These are phyloP conservation scores for Stellera chamaejasme DNA, from an alignment of 345 rosid species.

Conservation along the genomic window DNA sequence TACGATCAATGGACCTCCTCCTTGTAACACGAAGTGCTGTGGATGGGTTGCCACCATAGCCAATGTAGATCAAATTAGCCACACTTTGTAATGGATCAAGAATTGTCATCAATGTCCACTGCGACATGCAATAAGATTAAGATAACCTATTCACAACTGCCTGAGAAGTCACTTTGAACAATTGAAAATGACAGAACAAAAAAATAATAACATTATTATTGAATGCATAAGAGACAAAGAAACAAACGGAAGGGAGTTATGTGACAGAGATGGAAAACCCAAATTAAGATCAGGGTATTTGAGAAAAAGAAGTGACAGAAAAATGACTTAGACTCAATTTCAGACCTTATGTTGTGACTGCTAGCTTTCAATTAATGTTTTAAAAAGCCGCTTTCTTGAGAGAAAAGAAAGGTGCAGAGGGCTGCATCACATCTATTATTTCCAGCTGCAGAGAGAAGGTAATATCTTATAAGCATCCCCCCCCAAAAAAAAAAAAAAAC, in stretches of 20 bases:
- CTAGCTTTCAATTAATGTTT: no score
- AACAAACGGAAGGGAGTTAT: neutral
- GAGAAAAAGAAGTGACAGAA: no score
- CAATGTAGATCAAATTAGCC: conserved; percentile 64
- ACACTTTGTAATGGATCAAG: conserved; percentile 52
- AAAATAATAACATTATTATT: neutral
- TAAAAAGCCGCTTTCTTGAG: no score
- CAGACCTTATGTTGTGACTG: no score
- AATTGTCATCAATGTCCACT: conserved; percentile 79
- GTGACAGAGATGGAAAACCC: no score
- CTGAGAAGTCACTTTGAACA: conserved; percentile 8
- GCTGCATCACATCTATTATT: no score
- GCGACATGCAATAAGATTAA: conserved; percentile 23
- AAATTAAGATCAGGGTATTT: no score
- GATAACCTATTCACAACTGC: neutral
- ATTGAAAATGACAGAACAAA: conserved; percentile 8
- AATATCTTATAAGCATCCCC: no score
- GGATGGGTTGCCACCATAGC: conserved; percentile 60
- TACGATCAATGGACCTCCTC: conserved; percentile 59
- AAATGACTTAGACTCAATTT: no score
- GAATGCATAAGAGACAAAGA: neutral
- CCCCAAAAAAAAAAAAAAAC: no score
- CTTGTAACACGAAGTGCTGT: conserved; percentile 50
- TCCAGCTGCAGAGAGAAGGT: no score
- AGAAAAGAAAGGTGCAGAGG: no score